Percentiles rank a stretch among this genome's conserved stretches.
Conservation (phyloP, 2,329 filamentous ascomycete genomes). For the Thyridium curvatum region DNA sequence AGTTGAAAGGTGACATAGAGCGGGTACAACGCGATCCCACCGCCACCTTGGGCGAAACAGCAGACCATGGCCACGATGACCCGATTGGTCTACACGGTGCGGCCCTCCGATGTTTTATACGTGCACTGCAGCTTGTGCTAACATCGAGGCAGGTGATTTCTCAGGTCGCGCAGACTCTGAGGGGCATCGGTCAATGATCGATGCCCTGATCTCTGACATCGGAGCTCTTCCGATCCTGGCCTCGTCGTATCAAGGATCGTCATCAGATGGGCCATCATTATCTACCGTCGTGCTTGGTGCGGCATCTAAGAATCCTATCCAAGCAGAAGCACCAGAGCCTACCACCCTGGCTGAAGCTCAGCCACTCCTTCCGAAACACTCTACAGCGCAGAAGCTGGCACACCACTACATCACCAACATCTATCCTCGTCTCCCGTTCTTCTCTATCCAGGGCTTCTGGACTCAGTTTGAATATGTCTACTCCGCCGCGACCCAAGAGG, state of each 20-base stretch:
- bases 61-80: too few species aligned
- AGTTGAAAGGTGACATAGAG: constrained; percentile 6
- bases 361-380: constrained; percentile 9
- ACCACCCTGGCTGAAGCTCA: not conserved
- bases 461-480: constrained; percentile 16
- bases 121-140: not conserved
- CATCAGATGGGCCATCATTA: constrained; percentile 9
- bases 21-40: not conserved
- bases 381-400: constrained; percentile 12
- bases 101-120: too few species aligned
- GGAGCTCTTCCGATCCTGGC: constrained; percentile 14
- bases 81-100: too few species aligned
- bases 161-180: not conserved
- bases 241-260: constrained; percentile 6
- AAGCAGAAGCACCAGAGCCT: not conserved
- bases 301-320: constrained; percentile 7
- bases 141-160: not conserved
- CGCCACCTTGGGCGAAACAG: not conserved
- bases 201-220: constrained; percentile 15
- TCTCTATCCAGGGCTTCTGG: constrained; percentile 17
- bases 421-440: constrained; percentile 16
- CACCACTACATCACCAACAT: constrained; percentile 15
- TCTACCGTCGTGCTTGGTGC: constrained; percentile 14
- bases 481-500: not conserved
- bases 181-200: constrained; percentile 7